Evolutionary conservation across 2,329 filamentous ascomycete species (phyloP).

Genomic region (Colletotrichum siamense): DNA sequence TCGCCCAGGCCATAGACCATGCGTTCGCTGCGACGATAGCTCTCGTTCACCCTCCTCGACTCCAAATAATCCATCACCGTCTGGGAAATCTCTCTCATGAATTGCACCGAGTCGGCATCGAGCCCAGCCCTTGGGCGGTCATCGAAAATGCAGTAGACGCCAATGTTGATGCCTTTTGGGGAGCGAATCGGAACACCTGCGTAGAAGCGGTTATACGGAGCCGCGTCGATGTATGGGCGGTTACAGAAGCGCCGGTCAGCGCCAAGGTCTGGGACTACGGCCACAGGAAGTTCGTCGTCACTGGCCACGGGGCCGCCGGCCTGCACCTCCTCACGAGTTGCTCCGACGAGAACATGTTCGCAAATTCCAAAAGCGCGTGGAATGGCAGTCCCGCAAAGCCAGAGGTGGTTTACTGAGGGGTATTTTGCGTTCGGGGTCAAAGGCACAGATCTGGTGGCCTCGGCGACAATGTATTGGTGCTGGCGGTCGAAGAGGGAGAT

Average conservation of each 20-base stretch:
- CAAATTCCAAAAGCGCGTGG: conserved; percentile 34
- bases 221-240: conserved; percentile 29
- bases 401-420: conserved; percentile 16
- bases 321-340: background rate
- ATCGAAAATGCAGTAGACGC: conserved; percentile 41
- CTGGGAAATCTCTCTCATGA: conserved; percentile 34
- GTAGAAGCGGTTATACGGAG: conserved; percentile 40
- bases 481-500: conserved; percentile 57
- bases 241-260: conserved; percentile 34
- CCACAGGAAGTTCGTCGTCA: conserved; percentile 33
- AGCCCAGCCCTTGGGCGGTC: conserved; percentile 30
- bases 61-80: conserved; percentile 45
- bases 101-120: conserved; percentile 29
- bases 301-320: background rate
- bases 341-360: conserved; percentile 29
- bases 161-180: conserved; percentile 46
- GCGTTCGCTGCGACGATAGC: conserved; percentile 36
- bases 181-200: conserved; percentile 47
- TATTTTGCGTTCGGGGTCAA: conserved; percentile 32
- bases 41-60: conserved; percentile 31
- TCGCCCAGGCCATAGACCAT: conserved; percentile 41
- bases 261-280: conserved; percentile 38
- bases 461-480: conserved; percentile 55
- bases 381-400: conserved; percentile 34
- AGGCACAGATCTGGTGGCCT: conserved; percentile 49